Percentiles rank a stretch among this genome's conserved stretches.
Conservation (phyloP, 2,329 filamentous ascomycete genomes). For the Malbranchea zuffiana region DNA sequence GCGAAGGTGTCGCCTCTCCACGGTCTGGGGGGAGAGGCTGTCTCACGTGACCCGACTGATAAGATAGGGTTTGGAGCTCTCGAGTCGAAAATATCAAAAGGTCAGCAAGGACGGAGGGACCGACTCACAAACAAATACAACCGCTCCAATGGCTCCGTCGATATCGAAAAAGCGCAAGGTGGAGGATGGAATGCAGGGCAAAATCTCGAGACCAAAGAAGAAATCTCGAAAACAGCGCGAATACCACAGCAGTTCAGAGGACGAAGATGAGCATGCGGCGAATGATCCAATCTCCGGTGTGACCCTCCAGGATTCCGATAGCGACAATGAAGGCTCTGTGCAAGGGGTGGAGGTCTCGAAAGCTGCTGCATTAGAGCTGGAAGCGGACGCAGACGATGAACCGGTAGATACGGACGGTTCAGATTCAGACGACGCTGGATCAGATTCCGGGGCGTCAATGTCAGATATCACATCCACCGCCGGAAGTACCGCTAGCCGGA, state of each 20-base stretch:
- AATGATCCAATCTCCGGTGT: conserved; percentile 16
- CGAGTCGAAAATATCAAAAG: too few species aligned
- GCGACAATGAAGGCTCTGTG: conserved; percentile 15
- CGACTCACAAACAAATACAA: too few species aligned
- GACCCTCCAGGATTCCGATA: conserved; percentile 12
- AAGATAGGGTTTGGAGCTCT: too few species aligned
- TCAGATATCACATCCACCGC: conserved; percentile 35
- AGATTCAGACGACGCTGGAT: conserved; percentile 25
- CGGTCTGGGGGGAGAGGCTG: too few species aligned
- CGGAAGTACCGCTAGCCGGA: conserved; percentile 22
- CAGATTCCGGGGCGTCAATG: conserved; percentile 26
- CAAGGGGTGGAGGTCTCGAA: conserved; percentile 13
- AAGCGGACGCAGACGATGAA: conserved; percentile 18
- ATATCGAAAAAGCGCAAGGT: conserved; percentile 46
- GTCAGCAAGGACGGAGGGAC: too few species aligned
- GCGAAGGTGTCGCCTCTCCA: too few species aligned
- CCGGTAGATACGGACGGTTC: conserved; percentile 31
- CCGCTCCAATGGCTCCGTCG: conserved; percentile 33
- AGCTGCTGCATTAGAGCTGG: conserved; percentile 22
- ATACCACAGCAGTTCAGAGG: conserved; percentile 54
- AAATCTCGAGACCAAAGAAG: conserved; percentile 42
- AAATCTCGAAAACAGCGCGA: conserved; percentile 52
- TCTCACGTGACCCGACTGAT: too few species aligned
- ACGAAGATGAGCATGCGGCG: conserved; percentile 42
- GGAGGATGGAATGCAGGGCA: conserved; percentile 47